Percentiles rank a stretch among this genome's conserved stretches.
Evolutionary conservation across 768 basidiomycete genomes (phyloP).

Genomic region (Pleurotus djamor): DNA sequence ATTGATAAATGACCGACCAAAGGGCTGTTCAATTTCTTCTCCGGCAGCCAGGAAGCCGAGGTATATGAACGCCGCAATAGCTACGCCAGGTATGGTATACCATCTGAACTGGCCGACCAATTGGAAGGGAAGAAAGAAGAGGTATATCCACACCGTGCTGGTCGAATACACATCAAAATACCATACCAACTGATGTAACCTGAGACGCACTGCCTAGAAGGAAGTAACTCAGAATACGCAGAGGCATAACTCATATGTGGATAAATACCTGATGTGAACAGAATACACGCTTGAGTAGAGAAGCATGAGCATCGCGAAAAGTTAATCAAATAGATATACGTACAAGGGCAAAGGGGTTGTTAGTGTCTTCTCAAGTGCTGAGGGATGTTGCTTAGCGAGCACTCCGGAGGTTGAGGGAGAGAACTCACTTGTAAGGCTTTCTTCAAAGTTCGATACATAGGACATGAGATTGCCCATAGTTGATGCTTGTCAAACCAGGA

Average conservation of each 20-base stretch:
- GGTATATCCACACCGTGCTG: slow-evolving; percentile 69
- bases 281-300: slow-evolving; percentile 49
- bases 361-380: slow-evolving; percentile 59
- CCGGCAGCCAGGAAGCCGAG: slow-evolving; percentile 76
- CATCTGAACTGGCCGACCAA: slow-evolving; percentile 60
- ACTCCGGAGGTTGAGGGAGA: too few species aligned
- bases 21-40: slow-evolving; percentile 69
- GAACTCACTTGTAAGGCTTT: slow-evolving; percentile 42
- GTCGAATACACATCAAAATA: background rate
- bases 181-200: background rate
- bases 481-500: slow-evolving; percentile 30
- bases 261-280: slow-evolving; percentile 61
- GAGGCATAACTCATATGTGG: too few species aligned
- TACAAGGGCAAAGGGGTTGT: slow-evolving; percentile 68
- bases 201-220: slow-evolving; percentile 26
- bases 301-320: slow-evolving; percentile 1
- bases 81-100: slow-evolving; percentile 65
- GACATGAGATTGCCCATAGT: slow-evolving; percentile 50
- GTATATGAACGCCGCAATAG: slow-evolving; percentile 68
- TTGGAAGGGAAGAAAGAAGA: slow-evolving; percentile 80
- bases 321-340: slow-evolving; percentile 19
- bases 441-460: slow-evolving; percentile 50
- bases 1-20: slow-evolving; percentile 36
- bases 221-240: background rate
- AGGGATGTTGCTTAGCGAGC: too few species aligned